Base-by-base conservation (phyloP, 768 basidiomycete genomes). In the Mycena galopus region DNA sequence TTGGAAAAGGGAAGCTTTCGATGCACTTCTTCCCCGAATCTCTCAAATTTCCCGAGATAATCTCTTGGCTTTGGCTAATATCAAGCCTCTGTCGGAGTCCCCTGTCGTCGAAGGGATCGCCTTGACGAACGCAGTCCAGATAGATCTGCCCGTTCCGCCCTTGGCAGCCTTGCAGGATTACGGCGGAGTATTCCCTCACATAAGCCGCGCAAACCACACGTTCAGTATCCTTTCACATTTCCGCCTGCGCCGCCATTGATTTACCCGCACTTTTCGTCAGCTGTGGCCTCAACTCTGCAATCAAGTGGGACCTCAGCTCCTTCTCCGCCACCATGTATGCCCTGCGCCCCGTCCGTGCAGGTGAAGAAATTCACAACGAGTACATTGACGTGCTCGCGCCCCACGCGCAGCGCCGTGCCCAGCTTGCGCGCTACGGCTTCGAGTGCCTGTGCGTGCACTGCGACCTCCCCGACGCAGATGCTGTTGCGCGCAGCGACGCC, bases 121-220 rank as follows among this genome's bases (percentile, higher is more conserved):
- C 3, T 79, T 82, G 4, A 88, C 86, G 12, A 88, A 88, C 69
- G 86, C 82, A 8, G 74, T 84, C 19, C 76, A 77, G 30, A 77
- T 87, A 33, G 82, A 84, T 25, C 76, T 87, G 35, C 57, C 67
- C 32, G 76, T 77, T 53, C 78, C 78, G 30, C 72, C 65, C 14
- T 21, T 50, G 67, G 82, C 77, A 77, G 25, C 78, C 6, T 75
- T 74, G 21, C 69, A 67, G 21, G 80, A 84, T 44, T 87, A 87
- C 60, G 86, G 86, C 14, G 87, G 81, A 6, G 81, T 85, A 0
- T 87, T 85, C 73, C 80, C 84, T 14, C 78, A 79, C 35, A 81
- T 87, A 33, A 84, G 85, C 73, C 80, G 87, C 16, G 79, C 79
- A 37, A 88, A 88, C 69, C 87, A 88, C 62, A 86, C 84, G 85